phyloP scores from a whole-genome alignment of 2,329 filamentous ascomycete genomes.

The Fusarium metavorans region DNA sequence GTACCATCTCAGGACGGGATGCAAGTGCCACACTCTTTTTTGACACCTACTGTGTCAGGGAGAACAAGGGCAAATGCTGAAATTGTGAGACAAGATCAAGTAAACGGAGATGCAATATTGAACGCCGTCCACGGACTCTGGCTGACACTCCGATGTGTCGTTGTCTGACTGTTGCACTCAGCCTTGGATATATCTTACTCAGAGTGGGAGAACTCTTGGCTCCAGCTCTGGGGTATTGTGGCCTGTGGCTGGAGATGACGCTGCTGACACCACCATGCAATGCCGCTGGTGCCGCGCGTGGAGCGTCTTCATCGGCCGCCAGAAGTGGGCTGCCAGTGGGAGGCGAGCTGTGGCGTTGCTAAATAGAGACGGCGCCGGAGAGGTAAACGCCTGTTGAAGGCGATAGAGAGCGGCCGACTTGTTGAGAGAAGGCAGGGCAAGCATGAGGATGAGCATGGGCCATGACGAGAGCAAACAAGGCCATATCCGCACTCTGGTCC shows the following conservation, averaged over 20 bases:
- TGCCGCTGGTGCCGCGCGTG: slow-evolving; percentile 2
- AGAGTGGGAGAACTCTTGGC: background rate
- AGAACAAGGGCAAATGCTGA: background rate
- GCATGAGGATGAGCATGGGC: background rate
- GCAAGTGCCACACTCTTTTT: background rate
- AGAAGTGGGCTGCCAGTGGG: background rate
- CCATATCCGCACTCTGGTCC: background rate
- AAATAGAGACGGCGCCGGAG: slow-evolving; percentile 9
- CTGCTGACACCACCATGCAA: background rate
- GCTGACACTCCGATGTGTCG: background rate
- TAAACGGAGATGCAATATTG: background rate
- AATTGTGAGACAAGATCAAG: background rate
- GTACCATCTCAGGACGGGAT: background rate
- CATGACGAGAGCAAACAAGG: background rate
- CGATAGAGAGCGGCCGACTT: background rate
- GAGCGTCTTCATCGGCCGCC: background rate
- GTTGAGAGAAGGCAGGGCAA: background rate
- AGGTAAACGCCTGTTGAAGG: background rate
- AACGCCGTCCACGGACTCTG: background rate
- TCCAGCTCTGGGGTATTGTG: background rate
- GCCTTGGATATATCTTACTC: background rate
- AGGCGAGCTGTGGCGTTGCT: slow-evolving; percentile 15
- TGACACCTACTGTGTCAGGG: background rate
- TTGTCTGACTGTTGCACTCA: slow-evolving; percentile 1
- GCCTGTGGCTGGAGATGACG: background rate